A percentile compares a stretch with the other conserved stretches of the same genome.
Conservation (phyloP, 2,329 filamentous ascomycete genomes). For the Alternaria dauci region DNA sequence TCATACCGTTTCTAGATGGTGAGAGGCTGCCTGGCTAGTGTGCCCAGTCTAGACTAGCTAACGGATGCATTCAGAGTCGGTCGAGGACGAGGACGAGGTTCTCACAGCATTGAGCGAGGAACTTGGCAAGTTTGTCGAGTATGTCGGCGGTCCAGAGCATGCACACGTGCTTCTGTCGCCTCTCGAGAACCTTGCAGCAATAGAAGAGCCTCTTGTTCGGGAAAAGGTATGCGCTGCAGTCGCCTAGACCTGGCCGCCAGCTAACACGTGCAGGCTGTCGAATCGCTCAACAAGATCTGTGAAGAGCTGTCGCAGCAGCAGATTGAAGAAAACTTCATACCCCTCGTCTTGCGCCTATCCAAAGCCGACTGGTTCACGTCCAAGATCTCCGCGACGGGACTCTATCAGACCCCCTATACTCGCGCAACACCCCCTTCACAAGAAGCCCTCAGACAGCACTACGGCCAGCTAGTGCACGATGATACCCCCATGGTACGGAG, state of each 20-base stretch:
- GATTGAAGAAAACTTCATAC: conserved; percentile 97
- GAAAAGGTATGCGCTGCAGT: conserved; percentile 77
- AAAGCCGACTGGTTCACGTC: conserved; percentile 99
- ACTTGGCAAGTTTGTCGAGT: conserved; percentile 95
- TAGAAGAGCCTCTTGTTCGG: conserved; percentile 95
- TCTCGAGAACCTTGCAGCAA: conserved; percentile 95
- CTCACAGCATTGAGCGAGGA: conserved; percentile 96
- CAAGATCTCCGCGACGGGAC: conserved; percentile 95
- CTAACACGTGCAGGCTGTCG: conserved; percentile 77
- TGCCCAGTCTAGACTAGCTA: conserved; percentile 41
- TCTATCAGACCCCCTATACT: conserved; percentile 92
- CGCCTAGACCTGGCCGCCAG: background rate
- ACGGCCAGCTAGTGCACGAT: conserved; percentile 92
- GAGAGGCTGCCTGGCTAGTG: conserved; percentile 55
- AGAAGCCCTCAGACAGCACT: conserved; percentile 90
- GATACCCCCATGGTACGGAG: conserved; percentile 99
- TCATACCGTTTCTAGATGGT: conserved; percentile 99
- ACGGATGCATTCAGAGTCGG: conserved; percentile 74
- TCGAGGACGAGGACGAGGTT: conserved; percentile 98
- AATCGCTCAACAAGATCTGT: conserved; percentile 99
- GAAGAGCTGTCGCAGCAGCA: conserved; percentile 87
- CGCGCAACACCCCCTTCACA: conserved; percentile 89
- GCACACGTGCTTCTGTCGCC: conserved; percentile 96
- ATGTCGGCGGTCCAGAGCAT: conserved; percentile 92
- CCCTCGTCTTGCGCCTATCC: conserved; percentile 90